phyloP scores from a whole-genome alignment of 371 early-diverging fungal species.

The Zychaea mexicana region DNA sequence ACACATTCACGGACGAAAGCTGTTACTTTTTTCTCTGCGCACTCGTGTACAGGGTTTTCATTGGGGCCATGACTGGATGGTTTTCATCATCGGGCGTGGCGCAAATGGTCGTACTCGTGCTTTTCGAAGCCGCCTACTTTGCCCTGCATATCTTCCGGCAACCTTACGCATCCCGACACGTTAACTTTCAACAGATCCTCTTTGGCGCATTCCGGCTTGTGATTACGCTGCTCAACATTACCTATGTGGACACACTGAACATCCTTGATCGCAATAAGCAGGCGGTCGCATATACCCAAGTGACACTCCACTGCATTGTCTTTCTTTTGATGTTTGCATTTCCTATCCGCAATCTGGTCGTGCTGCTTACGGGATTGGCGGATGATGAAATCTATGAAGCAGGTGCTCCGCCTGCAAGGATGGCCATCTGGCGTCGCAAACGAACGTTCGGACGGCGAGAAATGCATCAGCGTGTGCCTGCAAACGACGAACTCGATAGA shows the following conservation, averaged over 20 bases:
- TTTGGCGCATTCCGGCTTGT: slow-evolving; percentile 28
- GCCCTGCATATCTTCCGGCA: slow-evolving; percentile 15
- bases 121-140: slow-evolving; percentile 25
- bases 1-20: slow-evolving; percentile 50
- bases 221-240: slow-evolving; percentile 28
- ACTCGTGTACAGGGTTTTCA: slow-evolving; percentile 33
- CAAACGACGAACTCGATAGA: neutral
- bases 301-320: slow-evolving; percentile 34
- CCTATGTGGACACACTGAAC: slow-evolving; percentile 18
- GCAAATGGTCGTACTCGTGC: slow-evolving; percentile 37
- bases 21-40: slow-evolving; percentile 48
- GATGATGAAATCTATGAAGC: slow-evolving; percentile 22
- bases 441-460: neutral
- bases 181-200: slow-evolving; percentile 28
- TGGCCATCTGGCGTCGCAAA: slow-evolving; percentile 23
- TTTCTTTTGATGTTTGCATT: slow-evolving; percentile 26
- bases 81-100: slow-evolving; percentile 35
- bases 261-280: slow-evolving; percentile 29
- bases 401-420: slow-evolving; percentile 22
- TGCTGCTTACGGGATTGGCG: slow-evolving; percentile 23
- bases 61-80: slow-evolving; percentile 43
- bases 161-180: slow-evolving; percentile 33
- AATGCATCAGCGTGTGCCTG: neutral
- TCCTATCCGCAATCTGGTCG: slow-evolving; percentile 26
- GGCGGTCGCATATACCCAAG: slow-evolving; percentile 37